A percentile compares a stretch with the other conserved stretches of the same genome.
These are phyloP conservation scores for Kitagawia praeruptora DNA, from an alignment of 129 eudicot species.

Conservation along the genomic window DNA sequence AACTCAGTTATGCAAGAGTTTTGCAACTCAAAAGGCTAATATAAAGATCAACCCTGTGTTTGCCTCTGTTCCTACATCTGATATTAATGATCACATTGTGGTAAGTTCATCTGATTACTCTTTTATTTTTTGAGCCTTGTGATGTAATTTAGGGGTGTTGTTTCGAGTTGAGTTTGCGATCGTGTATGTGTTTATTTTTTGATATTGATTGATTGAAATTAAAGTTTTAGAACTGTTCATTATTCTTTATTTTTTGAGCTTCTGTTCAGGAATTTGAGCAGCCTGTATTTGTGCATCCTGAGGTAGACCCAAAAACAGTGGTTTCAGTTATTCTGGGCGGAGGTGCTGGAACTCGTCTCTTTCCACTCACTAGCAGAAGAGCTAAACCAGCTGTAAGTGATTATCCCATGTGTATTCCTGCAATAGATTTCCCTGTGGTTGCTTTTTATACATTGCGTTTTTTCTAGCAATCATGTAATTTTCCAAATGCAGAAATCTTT, in stretches of 20 bases:
- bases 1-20: constrained; percentile 17
- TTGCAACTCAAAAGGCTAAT: constrained; percentile 26
- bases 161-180: too few species aligned
- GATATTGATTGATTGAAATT: not conserved
- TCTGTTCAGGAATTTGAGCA: constrained; percentile 45
- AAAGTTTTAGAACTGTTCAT: not conserved
- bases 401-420: not conserved
- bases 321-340: constrained; percentile 86
- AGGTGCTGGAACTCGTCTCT: constrained; percentile 84
- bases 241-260: constrained; percentile 6
- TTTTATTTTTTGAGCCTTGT: not conserved
- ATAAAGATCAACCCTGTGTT: constrained; percentile 43
- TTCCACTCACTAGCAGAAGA: constrained; percentile 78
- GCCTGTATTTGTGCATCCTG: constrained; percentile 36
- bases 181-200: too few species aligned
- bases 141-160: not conserved
- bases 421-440: not conserved
- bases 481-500: not conserved
- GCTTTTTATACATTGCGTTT: not conserved
- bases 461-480: not conserved
- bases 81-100: constrained; percentile 46
- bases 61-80: constrained; percentile 63
- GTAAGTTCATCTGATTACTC: constrained; percentile 24
- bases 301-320: constrained; percentile 68
- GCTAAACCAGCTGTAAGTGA: constrained; percentile 92